Evolutionary conservation across 495 filamentous ascomycete species (phyloP).

Genomic region (Lasiosphaeria miniovina): DNA sequence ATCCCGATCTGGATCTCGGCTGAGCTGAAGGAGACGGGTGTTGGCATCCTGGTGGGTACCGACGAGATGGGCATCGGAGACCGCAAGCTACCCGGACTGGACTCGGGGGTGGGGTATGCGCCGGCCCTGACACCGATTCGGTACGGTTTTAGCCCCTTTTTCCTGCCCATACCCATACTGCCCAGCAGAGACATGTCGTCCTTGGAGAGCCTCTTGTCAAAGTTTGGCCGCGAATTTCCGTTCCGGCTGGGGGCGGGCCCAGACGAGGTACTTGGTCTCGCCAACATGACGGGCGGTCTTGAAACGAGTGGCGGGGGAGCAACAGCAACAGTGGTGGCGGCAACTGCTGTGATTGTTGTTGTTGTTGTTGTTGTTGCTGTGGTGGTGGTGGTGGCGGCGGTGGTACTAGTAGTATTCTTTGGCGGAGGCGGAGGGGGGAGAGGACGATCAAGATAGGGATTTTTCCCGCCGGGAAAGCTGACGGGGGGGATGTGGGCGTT

Average conservation of each 20-base stretch:
- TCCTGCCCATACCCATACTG: constrained; percentile 18
- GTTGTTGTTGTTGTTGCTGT: too few species aligned
- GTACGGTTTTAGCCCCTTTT: constrained; percentile 25
- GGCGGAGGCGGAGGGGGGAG: constrained; percentile 35
- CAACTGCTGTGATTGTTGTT: background rate
- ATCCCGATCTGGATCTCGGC: constrained; percentile 50
- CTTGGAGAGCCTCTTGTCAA: constrained; percentile 42
- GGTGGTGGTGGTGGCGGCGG: constrained; percentile 5
- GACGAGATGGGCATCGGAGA: constrained; percentile 25
- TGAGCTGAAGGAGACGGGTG: constrained; percentile 40
- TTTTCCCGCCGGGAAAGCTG: constrained; percentile 28
- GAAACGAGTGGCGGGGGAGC: background rate
- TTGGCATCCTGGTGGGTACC: constrained; percentile 30
- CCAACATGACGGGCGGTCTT: constrained; percentile 30
- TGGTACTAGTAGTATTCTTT: constrained; percentile 13
- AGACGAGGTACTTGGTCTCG: constrained; percentile 42
- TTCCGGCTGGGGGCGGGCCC: constrained; percentile 23
- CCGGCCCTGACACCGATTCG: constrained; percentile 21
- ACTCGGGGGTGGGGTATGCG: constrained; percentile 44
- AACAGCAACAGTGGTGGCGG: constrained; percentile 23
- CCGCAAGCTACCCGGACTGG: constrained; percentile 30
- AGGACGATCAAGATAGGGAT: constrained; percentile 38
- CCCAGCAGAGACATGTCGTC: constrained; percentile 47
- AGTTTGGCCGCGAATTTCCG: constrained; percentile 21
- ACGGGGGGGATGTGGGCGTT: constrained; percentile 33